Conservation (phyloP, 2,329 filamentous ascomycete genomes). For the Penicillium hordei region DNA sequence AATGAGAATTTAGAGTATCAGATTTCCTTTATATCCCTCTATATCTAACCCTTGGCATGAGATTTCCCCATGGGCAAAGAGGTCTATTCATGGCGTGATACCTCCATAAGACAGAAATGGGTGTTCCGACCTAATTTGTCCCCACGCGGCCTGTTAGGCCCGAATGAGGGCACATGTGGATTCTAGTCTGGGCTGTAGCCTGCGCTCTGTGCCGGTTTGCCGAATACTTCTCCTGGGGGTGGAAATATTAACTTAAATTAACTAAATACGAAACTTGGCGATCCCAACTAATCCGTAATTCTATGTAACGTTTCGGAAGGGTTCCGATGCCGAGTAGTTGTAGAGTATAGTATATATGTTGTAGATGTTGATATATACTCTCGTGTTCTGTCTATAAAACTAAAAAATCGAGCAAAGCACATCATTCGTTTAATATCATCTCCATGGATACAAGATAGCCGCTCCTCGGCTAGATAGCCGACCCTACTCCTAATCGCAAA, state of each 20-base stretch:
- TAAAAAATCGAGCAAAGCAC: not conserved
- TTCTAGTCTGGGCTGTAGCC: conserved; percentile 15
- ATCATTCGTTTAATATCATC: not conserved
- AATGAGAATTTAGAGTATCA: no score
- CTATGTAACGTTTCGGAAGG: not conserved
- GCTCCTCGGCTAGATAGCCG: not conserved
- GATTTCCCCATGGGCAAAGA: conserved; percentile 3
- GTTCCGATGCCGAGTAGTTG: not conserved
- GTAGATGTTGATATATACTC: not conserved
- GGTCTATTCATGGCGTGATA: not conserved
- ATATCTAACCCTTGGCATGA: not conserved
- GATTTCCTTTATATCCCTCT: no score
- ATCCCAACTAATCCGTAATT: not conserved
- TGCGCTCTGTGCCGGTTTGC: conserved; percentile 35
- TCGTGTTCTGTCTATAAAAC: not conserved
- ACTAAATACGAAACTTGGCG: not conserved
- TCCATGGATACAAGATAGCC: not conserved
- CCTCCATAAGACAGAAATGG: not conserved
- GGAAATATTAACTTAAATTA: not conserved
- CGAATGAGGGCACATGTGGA: not conserved
- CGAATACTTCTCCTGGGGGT: conserved; percentile 18
- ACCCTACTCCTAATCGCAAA: not conserved
- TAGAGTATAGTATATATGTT: no score
- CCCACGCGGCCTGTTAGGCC: not conserved
- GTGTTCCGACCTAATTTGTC: not conserved